Conservation (phyloP, 2,329 filamentous ascomycete genomes). For the Alternaria tenuissima region DNA sequence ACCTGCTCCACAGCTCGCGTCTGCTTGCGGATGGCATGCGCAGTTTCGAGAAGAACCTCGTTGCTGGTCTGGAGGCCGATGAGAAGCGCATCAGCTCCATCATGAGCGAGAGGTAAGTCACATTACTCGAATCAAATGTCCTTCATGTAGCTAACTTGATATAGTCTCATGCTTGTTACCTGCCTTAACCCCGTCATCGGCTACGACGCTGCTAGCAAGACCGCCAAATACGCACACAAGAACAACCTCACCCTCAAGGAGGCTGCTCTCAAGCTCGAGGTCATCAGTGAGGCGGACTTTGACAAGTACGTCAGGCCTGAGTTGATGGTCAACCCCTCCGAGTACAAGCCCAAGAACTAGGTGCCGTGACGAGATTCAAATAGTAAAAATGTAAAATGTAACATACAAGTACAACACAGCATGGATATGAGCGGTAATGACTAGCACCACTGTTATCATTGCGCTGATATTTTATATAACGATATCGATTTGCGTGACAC, state of each 20-base stretch:
- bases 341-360: conserved; percentile 59
- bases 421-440: neutral
- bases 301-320: conserved; percentile 89
- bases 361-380: neutral
- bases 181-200: conserved; percentile 60
- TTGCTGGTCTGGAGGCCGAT: conserved; percentile 87
- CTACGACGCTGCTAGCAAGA: conserved; percentile 47
- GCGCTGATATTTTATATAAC: no score
- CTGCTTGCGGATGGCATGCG: conserved; percentile 91
- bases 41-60: conserved; percentile 93
- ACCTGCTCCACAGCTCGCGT: conserved; percentile 89
- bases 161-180: conserved; percentile 94
- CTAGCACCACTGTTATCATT: no score
- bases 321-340: conserved; percentile 89
- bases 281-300: conserved; percentile 87
- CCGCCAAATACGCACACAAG: conserved; percentile 85
- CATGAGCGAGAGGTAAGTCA: conserved; percentile 87
- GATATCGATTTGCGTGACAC: neutral
- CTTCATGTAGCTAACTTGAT: conserved; percentile 23
- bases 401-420: neutral
- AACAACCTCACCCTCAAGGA: conserved; percentile 94
- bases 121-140: neutral
- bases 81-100: conserved; percentile 90
- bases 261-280: conserved; percentile 91
- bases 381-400: neutral